Percentiles rank a stretch among this genome's conserved stretches.
phyloP scores from a whole-genome alignment of 2,329 filamentous ascomycete species.

The Aspergillus uvarum region DNA sequence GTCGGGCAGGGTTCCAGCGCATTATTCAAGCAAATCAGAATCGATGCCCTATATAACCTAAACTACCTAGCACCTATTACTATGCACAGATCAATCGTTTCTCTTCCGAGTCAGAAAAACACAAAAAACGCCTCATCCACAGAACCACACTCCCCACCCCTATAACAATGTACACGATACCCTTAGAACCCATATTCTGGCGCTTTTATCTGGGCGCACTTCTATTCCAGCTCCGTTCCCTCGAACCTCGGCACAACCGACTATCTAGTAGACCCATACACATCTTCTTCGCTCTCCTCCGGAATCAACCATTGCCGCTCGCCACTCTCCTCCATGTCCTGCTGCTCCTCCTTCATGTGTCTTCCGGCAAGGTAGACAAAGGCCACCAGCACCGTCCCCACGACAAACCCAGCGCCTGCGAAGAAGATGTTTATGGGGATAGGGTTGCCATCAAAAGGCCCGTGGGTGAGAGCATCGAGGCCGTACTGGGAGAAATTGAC shows the following conservation, averaged over 20 bases:
- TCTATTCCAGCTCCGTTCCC: not conserved
- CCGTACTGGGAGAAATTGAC: constrained; percentile 80
- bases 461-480: constrained; percentile 74
- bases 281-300: constrained; percentile 16
- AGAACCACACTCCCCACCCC: not conserved
- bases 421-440: constrained; percentile 74
- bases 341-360: constrained; percentile 14
- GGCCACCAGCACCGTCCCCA: constrained; percentile 65
- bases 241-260: not conserved
- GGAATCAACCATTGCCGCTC: constrained; percentile 28
- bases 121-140: not conserved
- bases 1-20: not conserved
- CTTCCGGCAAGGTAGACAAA: constrained; percentile 55
- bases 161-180: not conserved
- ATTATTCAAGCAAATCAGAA: not conserved
- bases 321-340: constrained; percentile 19
- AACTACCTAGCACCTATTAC: not conserved
- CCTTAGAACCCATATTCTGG: not conserved
- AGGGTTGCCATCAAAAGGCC: constrained; percentile 69
- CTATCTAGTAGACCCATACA: not conserved
- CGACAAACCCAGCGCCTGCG: constrained; percentile 59
- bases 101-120: not conserved
- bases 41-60: not conserved
- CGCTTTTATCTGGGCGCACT: not conserved
- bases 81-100: not conserved